Conservation (phyloP, 148 eudicot genomes). For the Polygonum aviculare region DNA sequence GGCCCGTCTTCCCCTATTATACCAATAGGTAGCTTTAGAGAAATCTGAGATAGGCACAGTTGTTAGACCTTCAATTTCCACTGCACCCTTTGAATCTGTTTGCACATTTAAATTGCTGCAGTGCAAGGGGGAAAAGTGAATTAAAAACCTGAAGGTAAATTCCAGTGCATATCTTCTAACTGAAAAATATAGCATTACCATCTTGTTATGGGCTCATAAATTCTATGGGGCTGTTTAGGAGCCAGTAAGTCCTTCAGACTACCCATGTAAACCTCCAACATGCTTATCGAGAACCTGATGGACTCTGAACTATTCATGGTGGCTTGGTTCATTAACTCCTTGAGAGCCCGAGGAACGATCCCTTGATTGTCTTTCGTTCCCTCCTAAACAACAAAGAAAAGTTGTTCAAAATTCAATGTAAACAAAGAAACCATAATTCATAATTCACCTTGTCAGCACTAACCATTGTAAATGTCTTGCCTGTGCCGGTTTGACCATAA, state of each 20-base stretch:
- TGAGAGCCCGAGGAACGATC: slow-evolving; percentile 50
- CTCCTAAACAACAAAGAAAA: slow-evolving; percentile 28
- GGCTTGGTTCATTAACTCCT: slow-evolving; percentile 41
- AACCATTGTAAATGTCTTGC: slow-evolving; percentile 75
- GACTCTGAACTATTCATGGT: slow-evolving; percentile 30
- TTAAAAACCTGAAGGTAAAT: background rate
- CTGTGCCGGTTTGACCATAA: slow-evolving; percentile 75
- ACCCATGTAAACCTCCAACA: slow-evolving; percentile 77
- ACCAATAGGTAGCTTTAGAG: slow-evolving; percentile 66
- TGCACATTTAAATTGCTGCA: slow-evolving; percentile 61
- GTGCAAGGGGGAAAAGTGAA: slow-evolving; percentile 3
- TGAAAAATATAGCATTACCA: slow-evolving; percentile 27
- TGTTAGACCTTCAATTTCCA: slow-evolving; percentile 67
- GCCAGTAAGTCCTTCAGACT: slow-evolving; percentile 51
- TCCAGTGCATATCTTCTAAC: background rate
- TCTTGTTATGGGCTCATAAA: slow-evolving; percentile 33
- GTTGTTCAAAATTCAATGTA: background rate
- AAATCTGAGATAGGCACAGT: slow-evolving; percentile 47
- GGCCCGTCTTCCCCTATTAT: slow-evolving; percentile 57
- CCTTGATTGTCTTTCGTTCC: slow-evolving; percentile 47
- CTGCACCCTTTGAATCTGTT: slow-evolving; percentile 53
- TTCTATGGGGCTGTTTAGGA: slow-evolving; percentile 37
- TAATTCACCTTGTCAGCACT: slow-evolving; percentile 6
- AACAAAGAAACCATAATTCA: background rate
- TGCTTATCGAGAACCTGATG: slow-evolving; percentile 52